These are phyloP conservation scores for Aspergillus saccharolyticus DNA, from an alignment of 495 filamentous ascomycete genomes.

Conservation along the genomic window DNA sequence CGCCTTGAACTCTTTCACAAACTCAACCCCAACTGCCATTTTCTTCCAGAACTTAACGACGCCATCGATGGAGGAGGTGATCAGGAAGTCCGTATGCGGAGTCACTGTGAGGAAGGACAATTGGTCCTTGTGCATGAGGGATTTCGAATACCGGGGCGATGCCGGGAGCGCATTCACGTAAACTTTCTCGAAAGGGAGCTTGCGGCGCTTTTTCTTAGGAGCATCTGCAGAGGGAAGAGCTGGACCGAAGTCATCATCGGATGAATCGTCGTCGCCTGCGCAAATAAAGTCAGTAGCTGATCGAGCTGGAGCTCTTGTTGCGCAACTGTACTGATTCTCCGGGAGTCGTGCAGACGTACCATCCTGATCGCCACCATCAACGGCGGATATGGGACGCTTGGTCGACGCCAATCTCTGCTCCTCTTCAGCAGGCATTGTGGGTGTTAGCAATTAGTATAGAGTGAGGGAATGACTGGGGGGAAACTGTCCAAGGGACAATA, in stretches of 20 bases:
- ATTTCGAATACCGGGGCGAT: slow-evolving; percentile 83
- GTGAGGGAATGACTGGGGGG: background rate
- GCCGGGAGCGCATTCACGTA: slow-evolving; percentile 86
- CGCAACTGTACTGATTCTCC: background rate
- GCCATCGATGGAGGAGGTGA: slow-evolving; percentile 88
- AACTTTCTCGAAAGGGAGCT: slow-evolving; percentile 89
- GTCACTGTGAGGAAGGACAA: slow-evolving; percentile 80
- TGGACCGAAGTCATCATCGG: slow-evolving; percentile 93
- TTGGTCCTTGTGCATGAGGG: slow-evolving; percentile 97
- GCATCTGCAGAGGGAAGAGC: slow-evolving; percentile 69
- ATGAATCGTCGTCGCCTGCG: slow-evolving; percentile 57
- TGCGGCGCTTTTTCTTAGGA: slow-evolving; percentile 84
- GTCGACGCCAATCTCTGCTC: slow-evolving; percentile 16
- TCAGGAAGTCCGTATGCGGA: slow-evolving; percentile 85
- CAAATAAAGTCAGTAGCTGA: slow-evolving; percentile 8
- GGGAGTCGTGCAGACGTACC: slow-evolving; percentile 20
- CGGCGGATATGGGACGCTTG: slow-evolving; percentile 38
- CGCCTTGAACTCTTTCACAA: slow-evolving; percentile 94
- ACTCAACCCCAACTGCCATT: slow-evolving; percentile 81
- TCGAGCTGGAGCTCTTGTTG: background rate
- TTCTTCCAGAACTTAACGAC: slow-evolving; percentile 99
- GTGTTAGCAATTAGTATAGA: background rate
- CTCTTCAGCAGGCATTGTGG: slow-evolving; percentile 32
- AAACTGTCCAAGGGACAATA: background rate
- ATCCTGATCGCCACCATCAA: slow-evolving; percentile 30